Evolutionary conservation across 2,329 filamentous ascomycete genomes (phyloP).

Genomic region (Macrophomina tecta): DNA sequence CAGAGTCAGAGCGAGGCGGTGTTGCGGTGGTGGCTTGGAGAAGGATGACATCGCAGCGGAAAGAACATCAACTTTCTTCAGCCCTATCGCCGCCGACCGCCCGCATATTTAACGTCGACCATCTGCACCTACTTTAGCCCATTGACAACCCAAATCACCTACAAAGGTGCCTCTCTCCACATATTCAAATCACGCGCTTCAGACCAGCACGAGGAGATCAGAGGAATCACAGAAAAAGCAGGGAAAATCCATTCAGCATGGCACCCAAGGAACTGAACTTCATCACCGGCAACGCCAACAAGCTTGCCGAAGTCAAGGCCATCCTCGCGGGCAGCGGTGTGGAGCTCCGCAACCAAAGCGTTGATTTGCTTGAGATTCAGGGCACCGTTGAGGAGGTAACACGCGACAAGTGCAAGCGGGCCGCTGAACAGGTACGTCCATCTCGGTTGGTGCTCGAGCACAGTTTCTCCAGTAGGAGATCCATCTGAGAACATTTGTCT

Average conservation of each 20-base stretch:
- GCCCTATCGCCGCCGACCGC: slow-evolving; percentile 7
- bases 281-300: slow-evolving; percentile 96
- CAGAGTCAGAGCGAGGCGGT: slow-evolving; percentile 19
- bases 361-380: slow-evolving; percentile 90
- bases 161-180: neutral
- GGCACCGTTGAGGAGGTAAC: slow-evolving; percentile 92
- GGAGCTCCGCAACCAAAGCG: slow-evolving; percentile 71
- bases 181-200: neutral
- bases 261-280: slow-evolving; percentile 74
- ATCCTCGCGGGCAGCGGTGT: slow-evolving; percentile 78
- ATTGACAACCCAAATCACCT: slow-evolving; percentile 6
- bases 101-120: slow-evolving; percentile 13
- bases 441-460: neutral
- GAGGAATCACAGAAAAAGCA: slow-evolving; percentile 24
- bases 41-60: slow-evolving; percentile 2
- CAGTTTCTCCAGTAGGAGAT: neutral
- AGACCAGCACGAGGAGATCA: slow-evolving; percentile 10
- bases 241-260: slow-evolving; percentile 41
- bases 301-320: slow-evolving; percentile 85
- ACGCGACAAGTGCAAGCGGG: slow-evolving; percentile 80
- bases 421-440: slow-evolving; percentile 72
- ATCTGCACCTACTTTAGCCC: neutral
- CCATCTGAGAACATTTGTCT: neutral
- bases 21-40: slow-evolving; percentile 13
- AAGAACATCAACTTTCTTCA: slow-evolving; percentile 26